These are phyloP conservation scores for Xylaria venustula DNA, from an alignment of 495 filamentous ascomycete genomes.

Conservation along the genomic window DNA sequence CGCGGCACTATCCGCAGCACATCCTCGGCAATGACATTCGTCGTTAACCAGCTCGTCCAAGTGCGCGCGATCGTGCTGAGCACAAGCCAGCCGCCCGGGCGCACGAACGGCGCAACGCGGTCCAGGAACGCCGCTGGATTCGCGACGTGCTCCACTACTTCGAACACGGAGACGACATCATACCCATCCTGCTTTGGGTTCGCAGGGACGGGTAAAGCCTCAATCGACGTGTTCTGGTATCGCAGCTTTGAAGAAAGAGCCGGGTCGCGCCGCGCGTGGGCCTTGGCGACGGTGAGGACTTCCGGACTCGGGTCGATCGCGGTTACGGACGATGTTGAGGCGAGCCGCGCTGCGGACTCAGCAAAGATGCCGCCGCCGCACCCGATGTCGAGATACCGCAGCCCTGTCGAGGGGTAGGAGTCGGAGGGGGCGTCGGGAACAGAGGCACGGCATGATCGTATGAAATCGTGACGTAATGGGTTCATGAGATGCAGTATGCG, in stretches of 20 bases:
- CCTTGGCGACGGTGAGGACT: constrained; percentile 76
- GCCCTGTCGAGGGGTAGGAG: constrained; percentile 16
- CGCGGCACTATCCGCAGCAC: constrained; percentile 81
- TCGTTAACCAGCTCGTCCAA: constrained; percentile 82
- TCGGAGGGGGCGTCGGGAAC: constrained; percentile 30
- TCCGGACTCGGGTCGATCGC: constrained; percentile 80
- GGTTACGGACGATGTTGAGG: constrained; percentile 63
- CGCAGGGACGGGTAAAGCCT: constrained; percentile 55
- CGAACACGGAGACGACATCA: constrained; percentile 84
- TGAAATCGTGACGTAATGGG: constrained; percentile 91
- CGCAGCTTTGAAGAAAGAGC: constrained; percentile 57
- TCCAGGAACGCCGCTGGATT: constrained; percentile 69
- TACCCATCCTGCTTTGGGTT: constrained; percentile 43
- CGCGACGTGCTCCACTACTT: constrained; percentile 90
- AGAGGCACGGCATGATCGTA: constrained; percentile 63
- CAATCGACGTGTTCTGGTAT: constrained; percentile 71
- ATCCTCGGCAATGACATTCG: constrained; percentile 90
- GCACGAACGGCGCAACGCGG: constrained; percentile 66
- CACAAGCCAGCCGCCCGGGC: constrained; percentile 89
- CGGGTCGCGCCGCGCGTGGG: constrained; percentile 68
- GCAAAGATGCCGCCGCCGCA: constrained; percentile 97
- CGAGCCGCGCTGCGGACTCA: constrained; percentile 80
- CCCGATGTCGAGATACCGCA: constrained; percentile 86
- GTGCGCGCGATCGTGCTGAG: constrained; percentile 88
- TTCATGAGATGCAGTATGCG: constrained; percentile 97